Evolutionary conservation across 1,284 basidiomycete genomes (phyloP).

Genomic region (Binderoboletus segoi): DNA sequence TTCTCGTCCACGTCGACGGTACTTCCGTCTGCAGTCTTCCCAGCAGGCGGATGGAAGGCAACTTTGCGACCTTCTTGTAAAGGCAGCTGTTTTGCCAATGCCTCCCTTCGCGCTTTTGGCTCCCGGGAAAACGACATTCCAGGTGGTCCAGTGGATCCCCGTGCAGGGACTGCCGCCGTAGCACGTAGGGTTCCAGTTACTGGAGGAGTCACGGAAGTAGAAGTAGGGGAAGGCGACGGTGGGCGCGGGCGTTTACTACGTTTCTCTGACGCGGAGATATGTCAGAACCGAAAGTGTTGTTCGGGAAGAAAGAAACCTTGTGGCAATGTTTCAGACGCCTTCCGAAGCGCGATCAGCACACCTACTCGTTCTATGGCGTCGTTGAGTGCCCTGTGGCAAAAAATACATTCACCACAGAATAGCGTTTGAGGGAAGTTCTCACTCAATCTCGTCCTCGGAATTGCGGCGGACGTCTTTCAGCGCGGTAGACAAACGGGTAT

Average conservation of each 20-base stretch:
- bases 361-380: slow-evolving; percentile 68
- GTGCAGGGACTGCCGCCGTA: slow-evolving; percentile 46
- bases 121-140: slow-evolving; percentile 62
- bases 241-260: slow-evolving; percentile 72
- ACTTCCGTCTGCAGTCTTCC: slow-evolving; percentile 49
- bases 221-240: slow-evolving; percentile 61
- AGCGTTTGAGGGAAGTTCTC: slow-evolving; percentile 27
- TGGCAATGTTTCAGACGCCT: slow-evolving; percentile 60
- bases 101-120: slow-evolving; percentile 63
- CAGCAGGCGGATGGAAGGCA: slow-evolving; percentile 70
- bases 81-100: slow-evolving; percentile 60
- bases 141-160: slow-evolving; percentile 60
- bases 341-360: slow-evolving; percentile 70
- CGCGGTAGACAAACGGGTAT: slow-evolving; percentile 61
- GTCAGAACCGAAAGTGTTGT: background rate
- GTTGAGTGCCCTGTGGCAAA: slow-evolving; percentile 58
- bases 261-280: slow-evolving; percentile 51
- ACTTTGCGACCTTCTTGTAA: slow-evolving; percentile 74
- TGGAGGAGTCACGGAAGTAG: slow-evolving; percentile 41
- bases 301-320: slow-evolving; percentile 48
- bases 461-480: slow-evolving; percentile 61
- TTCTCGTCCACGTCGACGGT: slow-evolving; percentile 62
- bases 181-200: slow-evolving; percentile 44
- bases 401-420: slow-evolving; percentile 14
- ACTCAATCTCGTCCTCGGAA: slow-evolving; percentile 68